Base-by-base conservation (phyloP, 306 rosid genomes). In the Gastrolobium villosum region DNA sequence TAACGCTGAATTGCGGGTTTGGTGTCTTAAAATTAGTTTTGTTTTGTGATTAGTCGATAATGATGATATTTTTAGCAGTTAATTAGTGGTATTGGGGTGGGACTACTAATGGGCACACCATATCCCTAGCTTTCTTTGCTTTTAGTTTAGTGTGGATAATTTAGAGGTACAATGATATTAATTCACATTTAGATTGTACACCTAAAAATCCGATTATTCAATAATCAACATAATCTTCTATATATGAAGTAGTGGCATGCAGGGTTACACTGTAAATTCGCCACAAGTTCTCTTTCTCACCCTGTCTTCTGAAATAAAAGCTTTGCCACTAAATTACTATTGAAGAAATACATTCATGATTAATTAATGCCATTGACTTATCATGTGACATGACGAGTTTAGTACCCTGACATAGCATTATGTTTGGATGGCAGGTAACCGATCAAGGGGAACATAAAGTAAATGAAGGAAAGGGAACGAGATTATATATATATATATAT, bases 1-100 rank as follows among this genome's bases (percentile, higher is more conserved):
- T 49, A 54, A 76, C 0, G 79, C 75, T 83, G 56, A 77, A 83
- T 78, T 65, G 59, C 44, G 61, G 79, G 76, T 72, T 40, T 64
- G 13, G 6, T 14, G 59, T 37, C 45, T 77, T 56, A 77, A 56
- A 82, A 46, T 72, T 83, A 83, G 79, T 45, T 76, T 69, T 62
- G 30, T 70, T 40, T 70, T 53, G 65, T 82, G 75, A 77, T 64
- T 76, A 44, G 13, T 45, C 2, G n/a, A 44, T n/a, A n/a, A n/a
- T 72, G 36, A 10, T 64, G 64, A 49, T 78, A 72, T 73, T 72
- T 78, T 73, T 83, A 73, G 83, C 1, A 11, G 62, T 34, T 30
- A 59, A 83, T 67, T 67, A 7, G 61, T 49, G 87, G 84, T 43
- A 5, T 15, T 50, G 11, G 31, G 34, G 31, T 40, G 62, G 15